These are phyloP conservation scores for Aspergillus ochraceus DNA, from an alignment of 2,329 filamentous ascomycete species.

Conservation along the genomic window DNA sequence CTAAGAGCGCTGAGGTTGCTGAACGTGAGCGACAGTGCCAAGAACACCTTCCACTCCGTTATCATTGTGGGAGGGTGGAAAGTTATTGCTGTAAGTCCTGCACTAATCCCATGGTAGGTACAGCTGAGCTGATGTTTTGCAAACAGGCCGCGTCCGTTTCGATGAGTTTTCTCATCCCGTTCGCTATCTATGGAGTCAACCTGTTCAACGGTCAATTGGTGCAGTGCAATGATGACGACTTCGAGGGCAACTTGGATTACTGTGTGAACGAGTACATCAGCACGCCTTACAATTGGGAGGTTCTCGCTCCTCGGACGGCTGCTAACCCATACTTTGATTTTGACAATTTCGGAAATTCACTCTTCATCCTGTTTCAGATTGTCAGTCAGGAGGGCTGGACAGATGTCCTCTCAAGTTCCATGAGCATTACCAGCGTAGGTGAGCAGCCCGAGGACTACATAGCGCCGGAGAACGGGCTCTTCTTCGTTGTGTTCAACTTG, in stretches of 20 bases:
- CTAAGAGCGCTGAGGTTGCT: conserved; percentile 85
- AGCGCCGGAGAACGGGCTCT: conserved; percentile 82
- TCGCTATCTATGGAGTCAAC: conserved; percentile 93
- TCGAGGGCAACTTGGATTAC: conserved; percentile 59
- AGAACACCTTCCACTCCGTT: conserved; percentile 94
- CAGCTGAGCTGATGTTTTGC: conserved; percentile 4
- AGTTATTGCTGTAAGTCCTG: conserved; percentile 69
- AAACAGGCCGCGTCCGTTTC: conserved; percentile 80
- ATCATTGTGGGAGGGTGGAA: conserved; percentile 95
- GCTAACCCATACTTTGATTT: conserved; percentile 86
- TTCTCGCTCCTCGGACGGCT: conserved; percentile 79
- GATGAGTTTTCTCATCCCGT: conserved; percentile 88
- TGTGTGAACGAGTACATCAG: conserved; percentile 83
- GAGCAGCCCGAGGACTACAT: conserved; percentile 69
- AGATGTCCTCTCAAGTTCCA: conserved; percentile 82
- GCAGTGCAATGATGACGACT: conserved; percentile 71
- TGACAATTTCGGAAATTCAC: conserved; percentile 87
- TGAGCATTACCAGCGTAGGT: conserved; percentile 75
- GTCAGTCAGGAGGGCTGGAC: conserved; percentile 98
- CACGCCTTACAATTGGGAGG: conserved; percentile 77
- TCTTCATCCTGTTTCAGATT: conserved; percentile 98
- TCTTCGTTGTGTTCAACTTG: conserved; percentile 96
- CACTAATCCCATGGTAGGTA: not conserved
- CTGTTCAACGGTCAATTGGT: conserved; percentile 83
- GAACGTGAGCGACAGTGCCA: conserved; percentile 93